These are phyloP conservation scores for Cercospora janseana DNA, from an alignment of 2,329 filamentous ascomycete genomes.

Conservation along the genomic window DNA sequence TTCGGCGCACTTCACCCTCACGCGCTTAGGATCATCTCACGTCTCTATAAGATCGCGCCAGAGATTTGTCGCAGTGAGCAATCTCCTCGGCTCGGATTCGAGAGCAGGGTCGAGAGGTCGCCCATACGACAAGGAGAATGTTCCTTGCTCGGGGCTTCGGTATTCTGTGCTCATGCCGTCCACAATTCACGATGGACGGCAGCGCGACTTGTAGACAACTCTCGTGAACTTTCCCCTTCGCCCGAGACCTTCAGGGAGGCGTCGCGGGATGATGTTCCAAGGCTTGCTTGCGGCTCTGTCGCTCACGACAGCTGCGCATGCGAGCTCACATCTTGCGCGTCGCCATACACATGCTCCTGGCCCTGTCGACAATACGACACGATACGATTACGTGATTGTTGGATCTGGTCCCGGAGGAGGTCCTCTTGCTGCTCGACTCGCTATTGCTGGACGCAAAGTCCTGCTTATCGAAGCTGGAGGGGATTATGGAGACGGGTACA, in stretches of 20 bases:
- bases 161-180: no score
- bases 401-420: constrained; percentile 62
- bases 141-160: no score
- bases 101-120: background rate
- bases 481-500: constrained; percentile 50
- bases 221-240: background rate
- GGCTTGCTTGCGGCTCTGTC: constrained; percentile 2
- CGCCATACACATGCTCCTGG: background rate
- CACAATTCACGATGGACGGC: no score
- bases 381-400: constrained; percentile 63
- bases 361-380: constrained; percentile 11
- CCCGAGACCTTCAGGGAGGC: background rate
- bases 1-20: background rate
- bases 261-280: constrained; percentile 6
- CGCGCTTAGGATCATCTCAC: background rate
- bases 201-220: background rate
- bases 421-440: constrained; percentile 58
- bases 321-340: constrained; percentile 2
- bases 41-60: background rate
- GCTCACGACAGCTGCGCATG: background rate
- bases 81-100: background rate
- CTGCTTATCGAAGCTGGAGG: constrained; percentile 62
- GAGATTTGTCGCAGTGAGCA: background rate
- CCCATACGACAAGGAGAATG: no score
- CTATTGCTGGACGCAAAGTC: constrained; percentile 57